These are phyloP conservation scores for Talaromyces proteolyticus DNA, from an alignment of 495 filamentous ascomycete species.

Conservation along the genomic window DNA sequence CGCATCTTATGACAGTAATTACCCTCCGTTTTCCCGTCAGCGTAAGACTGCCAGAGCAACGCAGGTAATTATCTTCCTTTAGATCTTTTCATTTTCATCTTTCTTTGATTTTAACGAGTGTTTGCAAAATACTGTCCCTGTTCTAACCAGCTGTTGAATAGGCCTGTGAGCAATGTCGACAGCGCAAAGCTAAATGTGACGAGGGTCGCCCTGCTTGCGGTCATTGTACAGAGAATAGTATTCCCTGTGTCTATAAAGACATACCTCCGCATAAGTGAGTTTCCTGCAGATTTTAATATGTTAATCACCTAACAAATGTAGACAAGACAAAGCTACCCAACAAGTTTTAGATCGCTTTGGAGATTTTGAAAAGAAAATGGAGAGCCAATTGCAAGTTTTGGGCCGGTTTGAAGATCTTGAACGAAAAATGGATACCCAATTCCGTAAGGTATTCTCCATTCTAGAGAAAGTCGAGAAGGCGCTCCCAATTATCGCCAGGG, in stretches of 20 bases:
- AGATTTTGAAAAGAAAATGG: constrained; percentile 21
- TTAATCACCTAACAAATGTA: constrained; percentile 5
- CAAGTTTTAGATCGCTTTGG: constrained; percentile 25
- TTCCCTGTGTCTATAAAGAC: constrained; percentile 54
- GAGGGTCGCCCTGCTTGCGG: constrained; percentile 54
- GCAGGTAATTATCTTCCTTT: constrained; percentile 24
- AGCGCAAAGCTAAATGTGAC: constrained; percentile 59
- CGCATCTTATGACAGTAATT: constrained; percentile 26
- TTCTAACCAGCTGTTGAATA: constrained; percentile 11
- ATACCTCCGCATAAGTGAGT: constrained; percentile 54
- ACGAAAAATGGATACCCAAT: constrained; percentile 11
- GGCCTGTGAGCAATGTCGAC: constrained; percentile 58
- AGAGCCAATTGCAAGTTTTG: neutral
- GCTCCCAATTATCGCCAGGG: neutral
- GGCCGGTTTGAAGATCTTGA: constrained; percentile 12
- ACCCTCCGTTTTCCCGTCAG: constrained; percentile 29
- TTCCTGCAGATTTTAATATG: neutral
- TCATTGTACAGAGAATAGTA: constrained; percentile 51
- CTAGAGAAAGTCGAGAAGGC: neutral
- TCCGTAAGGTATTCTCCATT: neutral
- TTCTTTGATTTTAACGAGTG: too few species aligned
- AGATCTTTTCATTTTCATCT: neutral
- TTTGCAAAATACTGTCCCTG: too few species aligned
- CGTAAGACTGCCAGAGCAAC: constrained; percentile 36
- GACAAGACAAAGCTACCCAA: constrained; percentile 39